These are phyloP conservation scores for Sclerospora graminicola DNA, from an alignment of 352 stramenopile species.

Conservation along the genomic window DNA sequence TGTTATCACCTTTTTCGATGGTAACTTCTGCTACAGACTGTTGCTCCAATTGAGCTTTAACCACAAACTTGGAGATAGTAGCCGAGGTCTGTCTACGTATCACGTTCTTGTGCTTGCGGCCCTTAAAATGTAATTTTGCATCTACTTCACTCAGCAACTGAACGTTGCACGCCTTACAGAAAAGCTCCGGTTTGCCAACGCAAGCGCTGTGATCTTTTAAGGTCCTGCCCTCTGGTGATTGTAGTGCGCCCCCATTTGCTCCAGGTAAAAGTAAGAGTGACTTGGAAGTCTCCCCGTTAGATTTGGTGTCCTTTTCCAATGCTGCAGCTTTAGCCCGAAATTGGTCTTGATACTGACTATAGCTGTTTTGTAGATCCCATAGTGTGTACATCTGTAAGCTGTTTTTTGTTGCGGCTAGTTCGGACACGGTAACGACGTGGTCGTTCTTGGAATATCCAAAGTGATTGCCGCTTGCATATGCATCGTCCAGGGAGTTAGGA, in stretches of 20 bases:
- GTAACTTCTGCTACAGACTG: neutral
- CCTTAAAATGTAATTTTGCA: constrained; percentile 57
- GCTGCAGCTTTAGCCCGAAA: constrained; percentile 36
- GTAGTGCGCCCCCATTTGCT: constrained; percentile 22
- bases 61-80: constrained; percentile 43
- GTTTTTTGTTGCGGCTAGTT: constrained; percentile 51
- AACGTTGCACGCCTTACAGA: constrained; percentile 55
- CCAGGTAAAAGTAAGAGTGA: constrained; percentile 23
- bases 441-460: constrained; percentile 14
- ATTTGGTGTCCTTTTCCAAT: constrained; percentile 8
- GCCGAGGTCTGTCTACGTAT: constrained; percentile 33
- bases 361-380: constrained; percentile 49
- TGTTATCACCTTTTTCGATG: neutral
- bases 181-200: constrained; percentile 34
- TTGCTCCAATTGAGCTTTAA: constrained; percentile 15
- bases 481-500: constrained; percentile 49
- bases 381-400: constrained; percentile 66
- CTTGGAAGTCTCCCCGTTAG: constrained; percentile 7
- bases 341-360: constrained; percentile 39
- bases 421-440: constrained; percentile 35
- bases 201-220: constrained; percentile 16
- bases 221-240: constrained; percentile 2
- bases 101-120: constrained; percentile 81
- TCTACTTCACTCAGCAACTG: constrained; percentile 71
- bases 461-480: constrained; percentile 15